Evolutionary conservation across 352 stramenopile genomes (phyloP).

Genomic region (Pythium dissimile): DNA sequence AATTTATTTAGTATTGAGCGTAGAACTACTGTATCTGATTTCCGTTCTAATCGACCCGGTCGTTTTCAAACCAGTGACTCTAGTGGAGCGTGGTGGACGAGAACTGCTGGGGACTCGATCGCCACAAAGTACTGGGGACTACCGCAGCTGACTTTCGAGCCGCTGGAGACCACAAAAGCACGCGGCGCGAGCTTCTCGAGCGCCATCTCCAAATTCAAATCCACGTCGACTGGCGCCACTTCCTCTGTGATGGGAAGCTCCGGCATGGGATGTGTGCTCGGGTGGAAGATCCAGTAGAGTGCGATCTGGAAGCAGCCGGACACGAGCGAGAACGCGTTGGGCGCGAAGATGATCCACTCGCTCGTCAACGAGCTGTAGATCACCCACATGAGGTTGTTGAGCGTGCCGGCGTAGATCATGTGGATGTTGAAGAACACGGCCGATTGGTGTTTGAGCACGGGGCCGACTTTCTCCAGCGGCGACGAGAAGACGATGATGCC

Average conservation of each 20-base stretch:
- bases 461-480: slow-evolving; percentile 47
- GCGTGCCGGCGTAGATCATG: slow-evolving; percentile 39
- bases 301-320: slow-evolving; percentile 34
- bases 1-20: too few species aligned
- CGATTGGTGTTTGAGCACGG: slow-evolving; percentile 45
- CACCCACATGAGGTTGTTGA: slow-evolving; percentile 37
- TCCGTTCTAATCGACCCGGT: not conserved
- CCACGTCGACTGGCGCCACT: not conserved
- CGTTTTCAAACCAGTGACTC: not conserved
- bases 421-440: slow-evolving; percentile 50
- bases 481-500: slow-evolving; percentile 51
- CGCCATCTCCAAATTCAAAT: not conserved
- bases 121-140: not conserved
- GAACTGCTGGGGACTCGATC: not conserved
- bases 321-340: slow-evolving; percentile 39
- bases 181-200: not conserved
- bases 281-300: slow-evolving; percentile 48
- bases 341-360: slow-evolving; percentile 50
- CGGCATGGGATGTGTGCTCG: slow-evolving; percentile 29
- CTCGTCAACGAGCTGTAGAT: slow-evolving; percentile 36
- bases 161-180: not conserved
- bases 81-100: not conserved
- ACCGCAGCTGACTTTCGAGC: not conserved
- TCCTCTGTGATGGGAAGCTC: not conserved
- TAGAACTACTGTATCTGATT: too few species aligned